Evolutionary conservation across 2,329 filamentous ascomycete species (phyloP).

Genomic region (Microascus cirrosus): DNA sequence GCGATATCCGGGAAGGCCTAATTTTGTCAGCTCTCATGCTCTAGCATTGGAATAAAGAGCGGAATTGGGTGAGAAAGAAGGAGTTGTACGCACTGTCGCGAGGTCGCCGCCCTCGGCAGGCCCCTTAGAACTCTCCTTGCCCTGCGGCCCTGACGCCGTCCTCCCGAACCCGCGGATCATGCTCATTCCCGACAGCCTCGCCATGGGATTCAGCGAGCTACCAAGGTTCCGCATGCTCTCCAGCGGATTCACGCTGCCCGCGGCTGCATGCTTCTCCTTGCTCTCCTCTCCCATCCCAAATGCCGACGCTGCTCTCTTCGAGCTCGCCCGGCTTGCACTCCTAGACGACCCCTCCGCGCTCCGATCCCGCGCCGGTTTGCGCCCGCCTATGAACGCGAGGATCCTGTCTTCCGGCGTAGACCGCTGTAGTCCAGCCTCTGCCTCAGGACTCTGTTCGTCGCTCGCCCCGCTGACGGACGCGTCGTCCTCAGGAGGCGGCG

Average conservation of each 20-base stretch:
- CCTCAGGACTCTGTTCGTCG: constrained; percentile 32
- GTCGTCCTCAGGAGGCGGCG: constrained; percentile 53
- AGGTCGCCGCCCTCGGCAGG: constrained; percentile 42
- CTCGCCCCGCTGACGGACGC: constrained; percentile 46
- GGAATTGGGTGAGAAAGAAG: neutral
- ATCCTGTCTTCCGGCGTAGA: constrained; percentile 47
- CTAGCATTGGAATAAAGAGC: neutral
- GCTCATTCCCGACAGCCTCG: constrained; percentile 61
- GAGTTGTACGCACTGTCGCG: constrained; percentile 34
- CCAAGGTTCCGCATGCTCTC: constrained; percentile 76
- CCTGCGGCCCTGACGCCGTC: constrained; percentile 21
- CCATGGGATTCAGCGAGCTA: constrained; percentile 73
- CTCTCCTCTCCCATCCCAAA: constrained; percentile 1
- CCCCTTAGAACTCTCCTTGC: constrained; percentile 22
- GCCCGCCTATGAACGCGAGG: constrained; percentile 60
- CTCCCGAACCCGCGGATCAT: constrained; percentile 68
- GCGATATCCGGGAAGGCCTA: constrained; percentile 53
- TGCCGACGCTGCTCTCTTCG: constrained; percentile 22
- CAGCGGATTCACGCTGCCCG: constrained; percentile 36
- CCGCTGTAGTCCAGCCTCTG: constrained; percentile 6
- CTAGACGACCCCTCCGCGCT: constrained; percentile 33
- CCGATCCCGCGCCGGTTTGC: constrained; percentile 49
- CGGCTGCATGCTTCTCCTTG: constrained; percentile 16
- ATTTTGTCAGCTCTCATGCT: neutral
- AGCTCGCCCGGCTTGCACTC: constrained; percentile 35